These are phyloP conservation scores for Simplicillium aogashimaense DNA, from an alignment of 2,329 filamentous ascomycete genomes.

Conservation along the genomic window DNA sequence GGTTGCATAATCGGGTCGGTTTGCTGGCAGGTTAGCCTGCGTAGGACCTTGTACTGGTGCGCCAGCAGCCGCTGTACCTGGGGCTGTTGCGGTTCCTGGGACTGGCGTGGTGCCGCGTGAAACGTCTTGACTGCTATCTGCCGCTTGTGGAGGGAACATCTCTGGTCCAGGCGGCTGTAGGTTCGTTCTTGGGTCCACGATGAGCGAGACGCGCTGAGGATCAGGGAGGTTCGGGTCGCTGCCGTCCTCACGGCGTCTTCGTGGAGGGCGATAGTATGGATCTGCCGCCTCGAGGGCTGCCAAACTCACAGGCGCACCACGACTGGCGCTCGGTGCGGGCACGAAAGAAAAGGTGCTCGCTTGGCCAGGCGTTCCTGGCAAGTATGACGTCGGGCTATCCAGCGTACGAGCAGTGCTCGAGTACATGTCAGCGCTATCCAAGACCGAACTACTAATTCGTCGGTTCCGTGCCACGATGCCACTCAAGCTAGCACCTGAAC, in stretches of 20 bases:
- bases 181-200: constrained; percentile 23
- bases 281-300: constrained; percentile 49
- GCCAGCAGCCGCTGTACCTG: constrained; percentile 8
- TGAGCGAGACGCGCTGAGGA: constrained; percentile 16
- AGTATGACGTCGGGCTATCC: constrained; percentile 54
- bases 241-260: constrained; percentile 57
- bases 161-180: constrained; percentile 20
- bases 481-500: constrained; percentile 50
- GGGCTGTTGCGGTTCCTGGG: constrained; percentile 20
- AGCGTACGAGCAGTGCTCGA: constrained; percentile 34
- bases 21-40: constrained; percentile 32
- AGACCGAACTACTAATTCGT: constrained; percentile 43
- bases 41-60: too few species aligned
- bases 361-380: constrained; percentile 64
- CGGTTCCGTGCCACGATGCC: constrained; percentile 32
- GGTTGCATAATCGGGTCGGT: constrained; percentile 77
- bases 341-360: constrained; percentile 65
- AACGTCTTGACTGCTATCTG: constrained; percentile 29
- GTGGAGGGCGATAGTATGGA: constrained; percentile 82
- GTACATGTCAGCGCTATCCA: constrained; percentile 40
- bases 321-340: constrained; percentile 42
- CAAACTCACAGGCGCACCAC: constrained; percentile 31
- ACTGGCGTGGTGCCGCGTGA: constrained; percentile 34
- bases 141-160: constrained; percentile 21
- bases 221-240: constrained; percentile 23